Base-by-base conservation (phyloP, 2,329 filamentous ascomycete species). In the Mollisiaceae sp. region DNA sequence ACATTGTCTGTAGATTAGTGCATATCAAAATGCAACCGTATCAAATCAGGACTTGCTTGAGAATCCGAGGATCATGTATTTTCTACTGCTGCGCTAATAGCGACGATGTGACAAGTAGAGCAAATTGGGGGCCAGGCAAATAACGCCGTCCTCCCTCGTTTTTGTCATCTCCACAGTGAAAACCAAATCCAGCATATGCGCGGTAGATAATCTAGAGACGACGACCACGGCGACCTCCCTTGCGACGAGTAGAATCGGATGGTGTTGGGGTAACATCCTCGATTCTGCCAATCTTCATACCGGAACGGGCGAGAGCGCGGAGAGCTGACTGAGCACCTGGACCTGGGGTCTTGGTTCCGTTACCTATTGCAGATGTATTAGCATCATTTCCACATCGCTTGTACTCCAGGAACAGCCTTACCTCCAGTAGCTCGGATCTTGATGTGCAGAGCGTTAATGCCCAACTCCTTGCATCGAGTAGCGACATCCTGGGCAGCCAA, bases 191-290 rank as follows among this genome's bases (percentile, higher is more conserved):
- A 70, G 73, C 72, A 55, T 64, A 70, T 64, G 56, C 62, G 24
- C 56, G 66, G 50, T 75, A 74, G 71, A 71, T 70, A 73, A 77
- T 82, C 84, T 92, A 99, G 84, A 99, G 92, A 97, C 95, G 94
- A 86, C 95, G 95, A 98, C 95, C 95, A 92, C 95, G 94, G 85
- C 95, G 94, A 97, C 95, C 95, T 87, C 95, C 95, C 93, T 99
- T 99, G 87, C 94, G 94, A 86, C 95, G 92, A 79, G 95, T 99
- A 82, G 93, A 97, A 85, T 99, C 95, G 83, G 95, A 99, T 78
- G 96, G 95, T 70, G 95, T 99, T 78, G 95, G 95, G 78, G 96
- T 99, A 73, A 99, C 95, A 82, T 99, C 95, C 91, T 99, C 95
- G 79, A 99, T 99, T 81, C 95, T 92, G 81, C 95, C 95, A 78